Evolutionary conservation across 2,329 filamentous ascomycete species (phyloP).

Genomic region (Calcarisporium arbuscula): DNA sequence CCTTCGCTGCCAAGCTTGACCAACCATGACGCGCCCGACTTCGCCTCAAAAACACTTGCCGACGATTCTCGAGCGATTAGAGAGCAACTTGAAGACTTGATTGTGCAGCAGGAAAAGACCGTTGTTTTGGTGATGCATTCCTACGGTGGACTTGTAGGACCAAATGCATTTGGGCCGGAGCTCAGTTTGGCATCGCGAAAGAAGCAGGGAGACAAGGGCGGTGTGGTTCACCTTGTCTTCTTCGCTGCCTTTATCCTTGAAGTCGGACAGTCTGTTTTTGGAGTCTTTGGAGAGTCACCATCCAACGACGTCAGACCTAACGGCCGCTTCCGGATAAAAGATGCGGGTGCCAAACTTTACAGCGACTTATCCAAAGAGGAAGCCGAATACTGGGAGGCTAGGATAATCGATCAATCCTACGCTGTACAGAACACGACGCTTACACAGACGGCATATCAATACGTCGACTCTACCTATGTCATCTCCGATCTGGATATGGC

Average conservation of each 20-base stretch:
- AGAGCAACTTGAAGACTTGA: too few species aligned
- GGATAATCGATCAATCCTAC: slow-evolving; percentile 2
- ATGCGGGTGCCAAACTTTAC: slow-evolving; percentile 4
- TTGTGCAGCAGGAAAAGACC: too few species aligned
- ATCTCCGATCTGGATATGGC: slow-evolving; percentile 2
- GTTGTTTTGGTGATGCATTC: too few species aligned
- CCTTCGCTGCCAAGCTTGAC: too few species aligned
- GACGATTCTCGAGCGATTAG: too few species aligned
- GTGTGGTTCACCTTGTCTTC: slow-evolving; percentile 2
- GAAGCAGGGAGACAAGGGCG: too few species aligned
- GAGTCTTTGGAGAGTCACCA: slow-evolving; percentile 1
- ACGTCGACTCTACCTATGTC: slow-evolving; percentile 2
- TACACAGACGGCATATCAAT: neutral
- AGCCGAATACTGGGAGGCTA: slow-evolving; percentile 2
- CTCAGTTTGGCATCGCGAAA: too few species aligned
- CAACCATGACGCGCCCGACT: too few species aligned
- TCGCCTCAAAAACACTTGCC: too few species aligned
- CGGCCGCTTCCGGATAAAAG: slow-evolving; percentile 3
- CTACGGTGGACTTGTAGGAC: too few species aligned
- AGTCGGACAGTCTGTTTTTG: slow-evolving; percentile 3
- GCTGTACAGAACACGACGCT: slow-evolving; percentile 2
- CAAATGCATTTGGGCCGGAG: too few species aligned
- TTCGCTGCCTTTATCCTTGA: slow-evolving; percentile 4
- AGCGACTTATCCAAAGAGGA: slow-evolving; percentile 1
- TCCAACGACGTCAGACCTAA: neutral